Evolutionary conservation across 116 monocot genomes (phyloP).

Genomic region (Papilionanthe hybrid): DNA sequence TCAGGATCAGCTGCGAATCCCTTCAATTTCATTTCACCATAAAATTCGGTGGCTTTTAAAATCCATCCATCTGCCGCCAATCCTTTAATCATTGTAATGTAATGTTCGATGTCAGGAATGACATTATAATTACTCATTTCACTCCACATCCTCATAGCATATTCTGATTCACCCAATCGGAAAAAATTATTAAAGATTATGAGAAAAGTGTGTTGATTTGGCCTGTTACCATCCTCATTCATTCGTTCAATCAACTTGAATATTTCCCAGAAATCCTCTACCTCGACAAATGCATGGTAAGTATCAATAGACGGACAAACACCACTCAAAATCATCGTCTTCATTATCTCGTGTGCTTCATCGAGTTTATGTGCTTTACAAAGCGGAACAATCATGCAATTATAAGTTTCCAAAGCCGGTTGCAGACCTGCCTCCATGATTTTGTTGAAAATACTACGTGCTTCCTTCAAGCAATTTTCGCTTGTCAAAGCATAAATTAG

Average conservation of each 20-base stretch:
- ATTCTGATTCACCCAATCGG: constrained; percentile 24
- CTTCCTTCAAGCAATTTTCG: constrained; percentile 65
- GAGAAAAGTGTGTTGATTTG: constrained; percentile 49
- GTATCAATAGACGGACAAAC: constrained; percentile 50
- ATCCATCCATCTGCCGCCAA: constrained; percentile 58
- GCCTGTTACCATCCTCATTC: constrained; percentile 44
- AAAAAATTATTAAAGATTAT: constrained; percentile 59
- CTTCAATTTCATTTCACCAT: constrained; percentile 66
- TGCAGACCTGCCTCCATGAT: constrained; percentile 40
- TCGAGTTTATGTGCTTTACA: constrained; percentile 67
- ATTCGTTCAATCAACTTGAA: constrained; percentile 52
- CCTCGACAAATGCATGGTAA: constrained; percentile 59
- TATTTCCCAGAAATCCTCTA: constrained; percentile 40
- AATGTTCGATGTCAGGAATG: constrained; percentile 40
- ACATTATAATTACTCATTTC: constrained; percentile 57
- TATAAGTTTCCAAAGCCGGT: constrained; percentile 57
- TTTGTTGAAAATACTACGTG: constrained; percentile 45
- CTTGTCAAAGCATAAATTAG: constrained; percentile 58
- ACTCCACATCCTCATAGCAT: constrained; percentile 10
- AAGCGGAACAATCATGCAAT: constrained; percentile 62
- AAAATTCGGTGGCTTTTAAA: constrained; percentile 62
- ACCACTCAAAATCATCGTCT: constrained; percentile 56
- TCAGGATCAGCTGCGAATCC: constrained; percentile 62
- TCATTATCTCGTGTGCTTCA: constrained; percentile 51
- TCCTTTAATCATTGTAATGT: constrained; percentile 48